Evolutionary conservation across 768 basidiomycete genomes (phyloP), one percentile per base, ranked within the genome.

Genomic region (Lanmaoa rubissima): DNA sequence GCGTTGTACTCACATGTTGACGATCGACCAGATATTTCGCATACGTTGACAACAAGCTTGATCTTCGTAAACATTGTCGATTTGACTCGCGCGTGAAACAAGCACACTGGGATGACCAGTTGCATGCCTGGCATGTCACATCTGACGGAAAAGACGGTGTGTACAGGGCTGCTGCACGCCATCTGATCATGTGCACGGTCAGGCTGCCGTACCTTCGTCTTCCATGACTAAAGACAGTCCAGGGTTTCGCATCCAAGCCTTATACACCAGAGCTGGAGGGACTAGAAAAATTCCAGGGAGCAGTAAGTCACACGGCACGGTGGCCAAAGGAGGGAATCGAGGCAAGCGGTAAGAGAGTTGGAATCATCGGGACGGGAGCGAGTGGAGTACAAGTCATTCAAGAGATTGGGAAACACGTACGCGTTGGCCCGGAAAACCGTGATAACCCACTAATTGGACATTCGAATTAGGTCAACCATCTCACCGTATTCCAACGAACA

Each of bases 261-360:
- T 59, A 63, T 12, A 56, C 21, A 3, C 62, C 62, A 40, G 3
- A 40, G 0, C n/a, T 64, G 12, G 57, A 60, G 19, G 58, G 58
- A n/a, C 44, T 60, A 1, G 53, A 52, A 19, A 49, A 24, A 10
- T 63, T 63, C 51, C 21, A 51, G 11, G 60, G 62, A 10, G 1
- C 11, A n/a, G 57, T 49, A n/a, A 52, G 35, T 11, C 62, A 64
- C 40, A 60, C 58, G 1, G 52, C 41, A 3, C 54, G 62, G 0
- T 62, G 61, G 61, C 61, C 61, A n/a, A 54, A 53, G 31, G 51
- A 51, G 17, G 62, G 62, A 6, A 64, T 64, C 17, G 47, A 60
- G n/a, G 64, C 47, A 1, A 35, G 0, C 13, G 50, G 62, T 1
- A 60, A 64, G 21, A 51, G 41, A 10, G 62, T 64, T 9, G 62